Conservation (phyloP, 179 eudicot genomes). For the Kewa caespitosa region DNA sequence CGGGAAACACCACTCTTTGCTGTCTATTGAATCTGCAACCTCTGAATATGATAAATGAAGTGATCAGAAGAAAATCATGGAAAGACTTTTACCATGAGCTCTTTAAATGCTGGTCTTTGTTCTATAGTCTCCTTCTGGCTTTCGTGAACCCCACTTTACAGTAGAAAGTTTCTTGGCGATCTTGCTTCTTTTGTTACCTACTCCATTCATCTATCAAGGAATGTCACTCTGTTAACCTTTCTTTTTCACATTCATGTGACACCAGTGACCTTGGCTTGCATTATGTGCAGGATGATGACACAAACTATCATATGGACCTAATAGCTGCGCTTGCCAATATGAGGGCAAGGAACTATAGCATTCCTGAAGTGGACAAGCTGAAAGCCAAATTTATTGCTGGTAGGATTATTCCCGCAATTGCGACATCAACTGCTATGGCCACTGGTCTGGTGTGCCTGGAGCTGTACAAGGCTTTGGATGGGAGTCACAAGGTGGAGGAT, state of each 20-base stretch:
- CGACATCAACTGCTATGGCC: constrained; percentile 45
- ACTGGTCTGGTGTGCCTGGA: constrained; percentile 53
- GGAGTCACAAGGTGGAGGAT: constrained; percentile 44
- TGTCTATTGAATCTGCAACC: no score
- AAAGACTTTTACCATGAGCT: no score
- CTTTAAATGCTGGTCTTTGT: no score
- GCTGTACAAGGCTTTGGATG: constrained; percentile 47
- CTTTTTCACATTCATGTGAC: background rate
- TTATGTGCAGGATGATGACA: constrained; percentile 46
- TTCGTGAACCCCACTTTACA: no score
- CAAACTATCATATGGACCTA: constrained; percentile 51
- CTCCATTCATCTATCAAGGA: background rate
- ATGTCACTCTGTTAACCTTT: background rate
- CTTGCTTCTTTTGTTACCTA: background rate
- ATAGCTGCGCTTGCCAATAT: constrained; percentile 49
- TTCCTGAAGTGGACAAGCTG: constrained; percentile 49
- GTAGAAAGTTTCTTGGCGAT: no score
- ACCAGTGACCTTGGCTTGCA: background rate
- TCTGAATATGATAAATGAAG: no score
- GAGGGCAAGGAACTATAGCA: constrained; percentile 54
- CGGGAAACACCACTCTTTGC: no score
- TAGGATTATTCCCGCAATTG: constrained; percentile 49
- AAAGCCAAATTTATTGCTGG: constrained; percentile 52
- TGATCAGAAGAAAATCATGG: no score
- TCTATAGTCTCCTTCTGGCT: no score